A percentile compares a stretch with the other conserved stretches of the same genome.
These are phyloP conservation scores for Crithidia brevicula DNA, from an alignment of 208 protist species.

Conservation along the genomic window DNA sequence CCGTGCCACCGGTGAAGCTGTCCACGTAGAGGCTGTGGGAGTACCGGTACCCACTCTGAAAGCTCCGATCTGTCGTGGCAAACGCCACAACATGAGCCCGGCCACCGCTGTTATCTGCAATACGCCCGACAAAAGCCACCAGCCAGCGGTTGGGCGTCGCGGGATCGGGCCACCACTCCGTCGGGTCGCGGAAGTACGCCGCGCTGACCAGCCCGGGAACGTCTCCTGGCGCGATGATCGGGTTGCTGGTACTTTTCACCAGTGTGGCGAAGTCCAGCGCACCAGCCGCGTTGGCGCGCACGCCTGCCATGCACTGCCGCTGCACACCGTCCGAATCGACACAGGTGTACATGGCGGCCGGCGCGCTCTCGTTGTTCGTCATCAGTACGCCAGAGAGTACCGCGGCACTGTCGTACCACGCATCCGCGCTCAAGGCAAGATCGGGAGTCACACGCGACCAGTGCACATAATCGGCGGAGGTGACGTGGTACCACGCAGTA, in stretches of 20 bases:
- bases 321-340: conserved; percentile 18
- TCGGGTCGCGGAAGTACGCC: conserved; percentile 42
- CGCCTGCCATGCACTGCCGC: conserved; percentile 40
- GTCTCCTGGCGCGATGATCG: conserved; percentile 14
- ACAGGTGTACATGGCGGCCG: conserved; percentile 44
- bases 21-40: conserved; percentile 41
- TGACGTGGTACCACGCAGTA: conserved; percentile 49
- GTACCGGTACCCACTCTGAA: conserved; percentile 36
- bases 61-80: conserved; percentile 32
- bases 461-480: conserved; percentile 40
- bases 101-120: conserved; percentile 15
- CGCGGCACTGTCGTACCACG: conserved; percentile 37
- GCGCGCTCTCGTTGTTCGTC: conserved; percentile 20
- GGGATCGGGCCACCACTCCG: conserved; percentile 42
- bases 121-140: conserved; percentile 33
- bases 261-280: conserved; percentile 13
- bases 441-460: conserved; percentile 23
- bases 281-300: conserved; percentile 1
- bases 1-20: conserved; percentile 13
- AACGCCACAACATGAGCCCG: conserved; percentile 35
- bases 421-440: conserved; percentile 27
- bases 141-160: conserved; percentile 28
- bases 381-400: conserved; percentile 37
- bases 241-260: conserved; percentile 34
- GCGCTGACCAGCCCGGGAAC: conserved; percentile 21